Base-by-base conservation (phyloP, 1,284 basidiomycete species). In the Tetrapyrgos nigripes region DNA sequence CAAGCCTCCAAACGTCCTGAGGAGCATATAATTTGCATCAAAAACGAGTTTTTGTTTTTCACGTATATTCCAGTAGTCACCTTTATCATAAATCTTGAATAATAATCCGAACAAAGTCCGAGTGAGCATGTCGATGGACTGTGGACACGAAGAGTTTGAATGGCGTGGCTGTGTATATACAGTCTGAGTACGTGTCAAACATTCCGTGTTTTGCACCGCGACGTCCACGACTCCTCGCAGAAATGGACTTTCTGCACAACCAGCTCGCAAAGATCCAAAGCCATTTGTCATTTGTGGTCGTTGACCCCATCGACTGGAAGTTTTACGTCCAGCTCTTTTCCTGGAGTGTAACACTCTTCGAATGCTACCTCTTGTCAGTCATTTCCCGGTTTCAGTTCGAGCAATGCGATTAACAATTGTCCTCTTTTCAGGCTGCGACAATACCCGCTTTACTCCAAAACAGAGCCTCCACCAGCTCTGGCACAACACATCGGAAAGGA, bases 291-390 rank as follows among this genome's bases (percentile, higher is more conserved):
- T 88, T 86, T 62, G 85, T 89, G 19, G 71, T 80, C 1, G 79
- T 79, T 0, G 81, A 85, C 19, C 75, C 82, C 2, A 86, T 92
- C 31, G 78, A 90, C 68, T 92, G 90, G 88, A 89, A 90, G 68
- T 72, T 80, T 55, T 86, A 87, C 65, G 88, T 92, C 19, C 87
- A 93, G 59, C 73, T 76, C 14, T 91, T 89, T 66, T 89, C 92
- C 10, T 93, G 92, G 88, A 76, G 76, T 27, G 89, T 94, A n/a
- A 89, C 88, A 37, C 73, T 89, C 3, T 94, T 94, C 62, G 94
- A 96, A 71, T 88, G 88, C 1, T 94, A 93, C 71, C 83, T 96
- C 35, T 70, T 93, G 87, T 93, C 67, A 64, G 89, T 79, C 28
- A 8, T 33, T 33, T 33, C 14, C 31, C 31, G 37, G 6, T 40